phyloP scores from a whole-genome alignment of 148 eudicot species.

The Dianthus caryophyllus region DNA sequence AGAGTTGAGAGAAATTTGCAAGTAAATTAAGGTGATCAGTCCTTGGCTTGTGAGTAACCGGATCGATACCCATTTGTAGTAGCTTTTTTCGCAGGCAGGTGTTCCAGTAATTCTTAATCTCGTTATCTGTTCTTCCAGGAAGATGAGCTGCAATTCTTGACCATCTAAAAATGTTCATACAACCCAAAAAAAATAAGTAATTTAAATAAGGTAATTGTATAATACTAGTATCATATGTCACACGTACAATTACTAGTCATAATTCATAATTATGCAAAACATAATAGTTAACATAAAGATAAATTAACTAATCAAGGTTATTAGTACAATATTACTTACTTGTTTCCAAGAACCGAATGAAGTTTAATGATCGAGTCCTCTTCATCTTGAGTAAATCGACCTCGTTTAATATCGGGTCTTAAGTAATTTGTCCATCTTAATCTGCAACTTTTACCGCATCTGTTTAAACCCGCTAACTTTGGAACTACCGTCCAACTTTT shows the following conservation, averaged over 20 bases:
- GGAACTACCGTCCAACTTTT: constrained; percentile 63
- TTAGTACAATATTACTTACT: constrained; percentile 23
- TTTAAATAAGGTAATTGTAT: too few species aligned
- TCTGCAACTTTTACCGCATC: constrained; percentile 74
- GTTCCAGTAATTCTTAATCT: constrained; percentile 67
- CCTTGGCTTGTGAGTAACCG: constrained; percentile 50
- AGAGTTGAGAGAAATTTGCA: constrained; percentile 40
- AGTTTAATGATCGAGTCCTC: constrained; percentile 52
- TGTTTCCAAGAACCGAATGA: constrained; percentile 64
- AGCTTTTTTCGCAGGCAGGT: constrained; percentile 56
- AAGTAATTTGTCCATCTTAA: constrained; percentile 64
- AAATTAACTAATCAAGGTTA: too few species aligned
- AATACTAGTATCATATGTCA: too few species aligned
- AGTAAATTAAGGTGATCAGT: constrained; percentile 35
- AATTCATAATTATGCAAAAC: not conserved
- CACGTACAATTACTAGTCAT: too few species aligned
- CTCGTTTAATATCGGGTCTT: constrained; percentile 59
- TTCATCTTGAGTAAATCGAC: constrained; percentile 49
- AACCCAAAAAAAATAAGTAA: too few species aligned
- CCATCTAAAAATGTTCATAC: constrained; percentile 41
- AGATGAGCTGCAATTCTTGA: constrained; percentile 55
- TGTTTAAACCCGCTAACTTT: constrained; percentile 46
- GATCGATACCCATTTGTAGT: constrained; percentile 48
- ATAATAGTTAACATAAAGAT: not conserved
- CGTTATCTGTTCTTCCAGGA: constrained; percentile 64